phyloP scores from a whole-genome alignment of 352 stramenopile species.

The Peronospora destructor region DNA sequence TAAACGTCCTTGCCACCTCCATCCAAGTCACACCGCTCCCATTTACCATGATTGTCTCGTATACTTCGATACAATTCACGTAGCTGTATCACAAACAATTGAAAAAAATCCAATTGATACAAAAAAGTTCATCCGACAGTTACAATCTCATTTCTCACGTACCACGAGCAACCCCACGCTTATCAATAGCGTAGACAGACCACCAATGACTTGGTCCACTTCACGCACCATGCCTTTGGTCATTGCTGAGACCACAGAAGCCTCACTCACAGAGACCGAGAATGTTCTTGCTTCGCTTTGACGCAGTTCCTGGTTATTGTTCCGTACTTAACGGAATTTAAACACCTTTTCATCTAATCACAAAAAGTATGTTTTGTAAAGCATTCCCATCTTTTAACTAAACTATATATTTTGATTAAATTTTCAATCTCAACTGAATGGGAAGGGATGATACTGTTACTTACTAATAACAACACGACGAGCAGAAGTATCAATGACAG shows the following conservation, averaged over 20 bases:
- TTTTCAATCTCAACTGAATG: neutral
- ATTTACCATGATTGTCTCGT: conserved; percentile 43
- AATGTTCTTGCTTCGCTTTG: neutral
- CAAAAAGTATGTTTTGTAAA: no score
- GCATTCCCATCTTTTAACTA: no score
- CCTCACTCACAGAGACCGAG: neutral
- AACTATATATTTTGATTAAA: no score
- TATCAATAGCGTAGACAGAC: conserved; percentile 67
- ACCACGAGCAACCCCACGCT: conserved; percentile 68
- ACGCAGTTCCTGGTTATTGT: conserved; percentile 24
- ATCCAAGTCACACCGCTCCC: conserved; percentile 44
- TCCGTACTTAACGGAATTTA: conserved; percentile 11
- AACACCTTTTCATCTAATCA: conserved; percentile 12
- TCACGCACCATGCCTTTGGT: conserved; percentile 58
- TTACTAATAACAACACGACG: neutral
- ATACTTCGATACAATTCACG: conserved; percentile 51
- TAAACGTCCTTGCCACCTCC: conserved; percentile 60
- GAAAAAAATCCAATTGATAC: neutral
- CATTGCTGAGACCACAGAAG: conserved; percentile 20
- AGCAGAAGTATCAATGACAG: neutral
- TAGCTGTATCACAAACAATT: conserved; percentile 25
- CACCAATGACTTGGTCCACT: conserved; percentile 71
- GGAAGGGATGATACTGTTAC: neutral
- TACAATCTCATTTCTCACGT: conserved; percentile 5
- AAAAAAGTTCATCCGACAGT: neutral